Percentiles rank a stretch among this genome's conserved stretches.
Conservation (phyloP, 495 filamentous ascomycete species). For the Neurospora intermedia region DNA sequence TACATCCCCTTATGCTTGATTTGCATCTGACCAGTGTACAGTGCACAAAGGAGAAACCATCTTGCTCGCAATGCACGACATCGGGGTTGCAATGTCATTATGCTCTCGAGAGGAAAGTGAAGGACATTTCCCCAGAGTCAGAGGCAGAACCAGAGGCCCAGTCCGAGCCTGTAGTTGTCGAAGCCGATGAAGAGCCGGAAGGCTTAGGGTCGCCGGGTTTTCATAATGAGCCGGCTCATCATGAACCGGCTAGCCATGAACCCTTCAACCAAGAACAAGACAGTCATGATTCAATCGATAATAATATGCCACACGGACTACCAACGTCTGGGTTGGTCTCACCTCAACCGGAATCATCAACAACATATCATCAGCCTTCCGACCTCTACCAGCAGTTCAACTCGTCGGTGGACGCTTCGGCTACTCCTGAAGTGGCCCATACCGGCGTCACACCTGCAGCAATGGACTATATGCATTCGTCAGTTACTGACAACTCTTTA, state of each 20-base stretch:
- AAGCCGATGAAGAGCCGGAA: conserved; percentile 18
- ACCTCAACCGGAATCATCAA: conserved; percentile 8
- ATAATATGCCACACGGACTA: neutral
- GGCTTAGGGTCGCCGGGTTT: conserved; percentile 20
- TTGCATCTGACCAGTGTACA: conserved; percentile 9
- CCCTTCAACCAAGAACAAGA: neutral
- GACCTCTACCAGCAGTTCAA: conserved; percentile 14
- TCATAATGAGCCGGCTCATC: neutral
- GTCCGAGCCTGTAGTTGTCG: neutral
- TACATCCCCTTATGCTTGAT: neutral
- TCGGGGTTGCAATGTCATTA: conserved; percentile 25
- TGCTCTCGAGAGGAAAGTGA: conserved; percentile 13
- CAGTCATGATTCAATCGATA: neutral
- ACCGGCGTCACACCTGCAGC: neutral
- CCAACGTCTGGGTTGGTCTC: conserved; percentile 3
- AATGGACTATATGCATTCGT: conserved; percentile 6
- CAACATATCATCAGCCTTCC: conserved; percentile 5
- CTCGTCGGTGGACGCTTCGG: neutral
- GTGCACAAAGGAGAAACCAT: conserved; percentile 32
- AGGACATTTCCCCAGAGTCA: conserved; percentile 2
- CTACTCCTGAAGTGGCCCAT: conserved; percentile 1
- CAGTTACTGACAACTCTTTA: conserved; percentile 3
- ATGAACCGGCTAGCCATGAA: neutral
- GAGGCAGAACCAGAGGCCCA: conserved; percentile 2
- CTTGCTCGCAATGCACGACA: conserved; percentile 25